Conservation (phyloP, 176 grass and related monocot genomes). For the Elaeis guineensis region DNA sequence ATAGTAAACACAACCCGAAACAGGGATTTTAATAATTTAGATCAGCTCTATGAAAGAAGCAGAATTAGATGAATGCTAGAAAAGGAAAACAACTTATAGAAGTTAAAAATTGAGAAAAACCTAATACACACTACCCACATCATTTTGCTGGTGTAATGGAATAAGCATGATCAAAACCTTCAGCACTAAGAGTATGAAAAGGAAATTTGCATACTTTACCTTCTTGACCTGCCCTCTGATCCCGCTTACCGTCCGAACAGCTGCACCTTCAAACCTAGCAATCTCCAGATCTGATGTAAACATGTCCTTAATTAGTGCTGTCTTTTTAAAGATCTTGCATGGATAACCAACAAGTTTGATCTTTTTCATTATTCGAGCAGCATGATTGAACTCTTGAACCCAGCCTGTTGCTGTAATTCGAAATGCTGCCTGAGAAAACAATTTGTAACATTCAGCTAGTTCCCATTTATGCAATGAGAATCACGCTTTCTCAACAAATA, state of each 20-base stretch:
- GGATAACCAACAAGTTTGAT: conserved; percentile 80
- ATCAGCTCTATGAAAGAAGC: no score
- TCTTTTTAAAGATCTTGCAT: conserved; percentile 97
- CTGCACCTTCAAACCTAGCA: conserved; percentile 95
- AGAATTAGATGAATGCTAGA: no score
- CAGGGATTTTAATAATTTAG: no score
- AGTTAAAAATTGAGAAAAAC: no score
- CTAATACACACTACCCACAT: no score
- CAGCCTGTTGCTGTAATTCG: conserved; percentile 9
- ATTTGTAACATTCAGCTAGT: conserved; percentile 29
- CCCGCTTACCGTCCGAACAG: conserved; percentile 81
- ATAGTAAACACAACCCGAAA: no score
- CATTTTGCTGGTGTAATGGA: no score
- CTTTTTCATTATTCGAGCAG: conserved; percentile 88
- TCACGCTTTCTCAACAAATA: no score
- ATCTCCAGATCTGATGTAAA: conserved; percentile 96
- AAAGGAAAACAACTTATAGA: no score
- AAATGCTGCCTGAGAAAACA: conserved; percentile 58
- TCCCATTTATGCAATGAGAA: no score
- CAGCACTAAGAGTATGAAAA: no score
- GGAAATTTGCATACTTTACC: conserved; percentile 31
- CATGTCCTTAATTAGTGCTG: conserved; percentile 87
- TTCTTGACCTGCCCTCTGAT: conserved; percentile 95
- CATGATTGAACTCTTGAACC: conserved; percentile 88
- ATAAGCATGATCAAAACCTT: no score